Evolutionary conservation across 192 early-diverging fungal genomes (phyloP), one percentile per base, ranked within the genome.

Genomic region (Coemansia sp.): DNA sequence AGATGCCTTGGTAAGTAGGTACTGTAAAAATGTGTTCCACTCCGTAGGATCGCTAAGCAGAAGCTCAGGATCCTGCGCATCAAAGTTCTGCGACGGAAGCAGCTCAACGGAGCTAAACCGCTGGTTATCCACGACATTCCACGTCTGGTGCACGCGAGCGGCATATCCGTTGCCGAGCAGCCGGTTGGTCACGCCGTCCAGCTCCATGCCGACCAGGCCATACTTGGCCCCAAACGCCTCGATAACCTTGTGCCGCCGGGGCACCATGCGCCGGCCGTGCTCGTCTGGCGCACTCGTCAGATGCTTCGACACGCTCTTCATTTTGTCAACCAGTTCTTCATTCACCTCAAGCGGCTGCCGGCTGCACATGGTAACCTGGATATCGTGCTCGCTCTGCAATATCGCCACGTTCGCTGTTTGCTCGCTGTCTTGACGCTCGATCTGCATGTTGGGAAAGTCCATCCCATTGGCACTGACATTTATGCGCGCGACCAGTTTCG

Each of bases 81-180:
- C 47, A 19, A 9, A 49, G 53, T 21, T n/a, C 2, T 25, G 46
- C 32, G 55, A 12, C 9, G 75, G 67, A 7, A 47, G 23, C n/a
- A 79, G 45, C 56, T 63, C 70, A 0, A 72, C 62, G 16, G 64
- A 58, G 59, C 69, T 79, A 55, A 52, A 63, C 8, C 51, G 53
- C 52, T 56, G 59, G 32, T 69, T 58, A 18, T 73, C 66, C 9
- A 79, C 43, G 14, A 73, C 31, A 25, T 73, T 58, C 76, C 69
- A 79, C 3, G 53, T 61, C 53, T 79, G 69, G 16, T 51, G 76
- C 30, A 73, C 63, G 0, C 43, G 25, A 5, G 51, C 56, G 0
- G 23, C n/a, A 6, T 58, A 38, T 5, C 59, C 66, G 38, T 16
- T 60, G 43, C 23, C 40, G 1, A 69, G 48, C 14, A 22, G 42